These are phyloP conservation scores for Flaveria floridana DNA, from an alignment of 140 eudicot genomes.

Conservation along the genomic window DNA sequence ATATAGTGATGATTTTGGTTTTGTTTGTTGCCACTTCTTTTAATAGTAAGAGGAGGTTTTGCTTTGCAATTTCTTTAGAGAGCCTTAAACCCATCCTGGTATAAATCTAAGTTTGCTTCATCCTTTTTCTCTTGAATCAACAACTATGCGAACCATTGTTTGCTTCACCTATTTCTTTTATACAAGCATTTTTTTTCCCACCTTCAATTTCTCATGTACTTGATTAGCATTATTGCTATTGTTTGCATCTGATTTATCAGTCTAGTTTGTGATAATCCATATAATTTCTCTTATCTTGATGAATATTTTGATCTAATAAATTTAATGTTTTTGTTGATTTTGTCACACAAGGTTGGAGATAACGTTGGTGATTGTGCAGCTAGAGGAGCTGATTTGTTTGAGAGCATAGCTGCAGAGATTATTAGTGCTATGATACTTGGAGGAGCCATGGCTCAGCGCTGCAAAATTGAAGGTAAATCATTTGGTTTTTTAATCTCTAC, in stretches of 20 bases:
- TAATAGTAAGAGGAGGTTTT: too few relatives aligned
- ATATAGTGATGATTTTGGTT: too few relatives aligned
- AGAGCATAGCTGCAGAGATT: conserved; percentile 98
- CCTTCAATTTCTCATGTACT: conserved; percentile 6
- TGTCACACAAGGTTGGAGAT: conserved; percentile 75
- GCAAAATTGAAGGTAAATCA: conserved; percentile 82
- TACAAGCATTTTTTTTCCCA: background rate
- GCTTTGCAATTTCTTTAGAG: too few relatives aligned
- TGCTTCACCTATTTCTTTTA: background rate
- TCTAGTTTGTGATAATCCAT: background rate
- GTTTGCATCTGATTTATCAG: conserved; percentile 6
- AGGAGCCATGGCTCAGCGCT: conserved; percentile 93
- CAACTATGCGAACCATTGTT: background rate
- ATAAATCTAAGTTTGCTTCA: background rate
- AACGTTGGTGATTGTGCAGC: conserved; percentile 99
- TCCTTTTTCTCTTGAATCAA: background rate
- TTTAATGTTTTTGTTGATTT: conserved; percentile 21
- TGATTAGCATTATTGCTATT: conserved; percentile 1
- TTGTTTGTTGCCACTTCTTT: too few relatives aligned
- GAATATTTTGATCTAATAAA: conserved; percentile 14
- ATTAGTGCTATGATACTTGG: conserved; percentile 99
- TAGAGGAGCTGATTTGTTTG: conserved; percentile 96
- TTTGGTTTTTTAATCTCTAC: conserved; percentile 9
- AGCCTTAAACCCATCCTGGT: too few relatives aligned
- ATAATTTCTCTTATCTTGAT: conserved; percentile 7